A percentile compares a stretch with the other conserved stretches of the same genome.
Conservation (phyloP, 305 asterid genomes). For the Fraxinus dipetala region DNA sequence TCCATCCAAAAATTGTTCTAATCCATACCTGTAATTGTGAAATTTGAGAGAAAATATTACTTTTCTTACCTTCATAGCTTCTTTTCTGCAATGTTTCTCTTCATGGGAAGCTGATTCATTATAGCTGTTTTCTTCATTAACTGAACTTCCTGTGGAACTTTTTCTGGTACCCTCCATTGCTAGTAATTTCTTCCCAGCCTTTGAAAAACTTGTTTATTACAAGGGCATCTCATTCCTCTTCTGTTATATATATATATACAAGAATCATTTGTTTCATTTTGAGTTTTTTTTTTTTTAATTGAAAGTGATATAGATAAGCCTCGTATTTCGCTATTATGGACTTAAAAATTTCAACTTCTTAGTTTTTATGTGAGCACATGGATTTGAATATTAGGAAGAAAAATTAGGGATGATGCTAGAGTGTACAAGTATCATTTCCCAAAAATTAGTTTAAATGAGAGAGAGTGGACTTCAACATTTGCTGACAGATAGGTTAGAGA, state of each 20-base stretch:
- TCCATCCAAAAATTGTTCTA: background rate
- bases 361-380: conserved; percentile 17
- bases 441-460: background rate
- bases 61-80: conserved; percentile 26
- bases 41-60: background rate
- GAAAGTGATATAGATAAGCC: conserved; percentile 24
- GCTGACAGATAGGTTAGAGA: conserved; percentile 39
- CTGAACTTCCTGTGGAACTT: conserved; percentile 16
- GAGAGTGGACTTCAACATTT: conserved; percentile 23
- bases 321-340: conserved; percentile 20
- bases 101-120: conserved; percentile 4
- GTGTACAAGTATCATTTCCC: background rate
- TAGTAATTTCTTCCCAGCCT: background rate
- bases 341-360: conserved; percentile 43
- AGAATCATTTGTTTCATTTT: conserved; percentile 16
- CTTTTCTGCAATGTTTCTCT: conserved; percentile 18
- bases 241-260: conserved; percentile 21
- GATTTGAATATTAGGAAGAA: conserved; percentile 35
- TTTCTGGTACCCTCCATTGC: conserved; percentile 26
- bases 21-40: background rate
- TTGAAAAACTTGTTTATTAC: background rate
- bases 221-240: conserved; percentile 11
- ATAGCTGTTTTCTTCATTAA: conserved; percentile 20
- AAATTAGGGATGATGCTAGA: background rate
- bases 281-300: conserved; percentile 9